phyloP scores from a whole-genome alignment of 305 asterid genomes.

The Fraxinus baroniana region DNA sequence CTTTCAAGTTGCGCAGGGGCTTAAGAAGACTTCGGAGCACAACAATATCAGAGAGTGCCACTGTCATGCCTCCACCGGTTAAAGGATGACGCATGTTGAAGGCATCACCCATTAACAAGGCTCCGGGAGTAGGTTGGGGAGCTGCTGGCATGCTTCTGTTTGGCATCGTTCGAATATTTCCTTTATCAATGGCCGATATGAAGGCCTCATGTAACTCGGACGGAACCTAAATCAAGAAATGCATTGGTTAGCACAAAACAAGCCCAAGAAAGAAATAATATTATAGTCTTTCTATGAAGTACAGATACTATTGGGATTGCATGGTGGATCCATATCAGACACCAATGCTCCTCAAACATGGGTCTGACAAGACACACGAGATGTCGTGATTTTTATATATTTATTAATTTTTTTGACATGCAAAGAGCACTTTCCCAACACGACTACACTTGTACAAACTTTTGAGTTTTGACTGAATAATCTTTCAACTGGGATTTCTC shows the following conservation, averaged over 20 bases:
- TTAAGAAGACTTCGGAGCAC: constrained; percentile 47
- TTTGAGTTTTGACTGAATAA: too few species aligned
- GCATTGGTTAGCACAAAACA: not conserved
- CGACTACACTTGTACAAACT: not conserved
- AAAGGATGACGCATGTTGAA: constrained; percentile 67
- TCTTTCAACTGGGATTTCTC: too few species aligned
- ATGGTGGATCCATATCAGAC: not conserved
- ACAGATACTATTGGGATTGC: not conserved
- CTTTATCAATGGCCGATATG: constrained; percentile 43
- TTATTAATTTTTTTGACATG: not conserved
- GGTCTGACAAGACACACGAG: not conserved
- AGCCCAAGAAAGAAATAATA: not conserved
- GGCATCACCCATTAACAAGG: constrained; percentile 56
- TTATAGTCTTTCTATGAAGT: not conserved
- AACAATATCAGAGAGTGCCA: constrained; percentile 54
- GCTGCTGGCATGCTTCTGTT: constrained; percentile 63
- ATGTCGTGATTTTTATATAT: not conserved
- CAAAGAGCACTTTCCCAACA: not conserved
- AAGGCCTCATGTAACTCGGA: constrained; percentile 46
- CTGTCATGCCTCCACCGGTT: constrained; percentile 68
- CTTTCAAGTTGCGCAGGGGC: constrained; percentile 42
- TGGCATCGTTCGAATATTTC: constrained; percentile 53
- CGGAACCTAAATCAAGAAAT: constrained; percentile 39
- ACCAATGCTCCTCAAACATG: not conserved
- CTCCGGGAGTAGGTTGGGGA: constrained; percentile 52